Base-by-base conservation (phyloP, 2,329 filamentous ascomycete genomes). In the Diplocarpon mali region DNA sequence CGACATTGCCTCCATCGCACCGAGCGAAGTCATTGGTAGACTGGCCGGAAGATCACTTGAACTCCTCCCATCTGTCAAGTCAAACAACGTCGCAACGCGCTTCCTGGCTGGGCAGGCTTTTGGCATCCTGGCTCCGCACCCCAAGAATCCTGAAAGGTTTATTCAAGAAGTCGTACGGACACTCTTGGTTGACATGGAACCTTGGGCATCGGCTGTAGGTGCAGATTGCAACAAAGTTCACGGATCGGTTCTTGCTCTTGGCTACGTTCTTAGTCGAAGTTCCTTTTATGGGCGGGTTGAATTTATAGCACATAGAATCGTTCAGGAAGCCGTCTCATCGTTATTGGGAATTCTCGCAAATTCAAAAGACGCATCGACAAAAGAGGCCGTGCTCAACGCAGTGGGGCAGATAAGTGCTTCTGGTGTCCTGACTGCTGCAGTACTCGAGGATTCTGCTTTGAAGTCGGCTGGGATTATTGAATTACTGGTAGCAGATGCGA, bases 91-190 rank as follows among this genome's bases (percentile, higher is more conserved):
- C 49, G 73, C 78, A 44, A 71, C 83, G 5, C 75, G 89, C 30
- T 68, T 70, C 31, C 68, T 81, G 24, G 80, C 80, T 1, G 80
- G 86, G 13, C 79, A 78, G 48, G 75, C 78, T 0, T 77, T 88
- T 54, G 89, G 88, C 0, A 82, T 95, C 11, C 64, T 95, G 5
- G 78, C 75, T 1, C 82, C 86, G 0, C 83, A 90, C 60, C 69
- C 70, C 3, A 57, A 55, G 6, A 70, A 69, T 45, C 55, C 69
- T 2, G 53, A 65, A 0, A 57, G 62, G 11, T 57, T 65, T 3
- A 55, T 79, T 11, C 56, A 65, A 8, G 63, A 61, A 13, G 62
- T 68, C 8, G 58, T 78, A 17, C 52, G 62, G 13, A 57, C 64
- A 0, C 64, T 83, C 12, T 64, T 75, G 6, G 57, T 62, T 13